Percentiles rank a stretch among this genome's conserved stretches.
Evolutionary conservation across 2,329 filamentous ascomycete species (phyloP).

Genomic region (Byssothecium circinans): DNA sequence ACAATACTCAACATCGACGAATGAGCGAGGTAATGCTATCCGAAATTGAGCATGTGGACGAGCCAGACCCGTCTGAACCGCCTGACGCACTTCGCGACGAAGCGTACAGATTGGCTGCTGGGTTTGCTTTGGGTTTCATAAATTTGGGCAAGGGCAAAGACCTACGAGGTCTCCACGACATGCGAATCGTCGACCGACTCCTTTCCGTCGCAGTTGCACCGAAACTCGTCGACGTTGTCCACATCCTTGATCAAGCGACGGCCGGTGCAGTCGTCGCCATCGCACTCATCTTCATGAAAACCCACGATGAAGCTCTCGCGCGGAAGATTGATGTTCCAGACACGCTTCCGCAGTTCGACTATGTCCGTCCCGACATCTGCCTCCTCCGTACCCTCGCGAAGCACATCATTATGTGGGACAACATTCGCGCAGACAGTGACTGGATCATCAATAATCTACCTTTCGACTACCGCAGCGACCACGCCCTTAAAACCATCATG

Average conservation of each 20-base stretch:
- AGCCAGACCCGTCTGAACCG: slow-evolving; percentile 67
- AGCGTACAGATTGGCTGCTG: slow-evolving; percentile 92
- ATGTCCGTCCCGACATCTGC: slow-evolving; percentile 90
- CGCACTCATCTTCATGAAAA: slow-evolving; percentile 95
- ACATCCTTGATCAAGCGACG: slow-evolving; percentile 88
- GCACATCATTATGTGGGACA: slow-evolving; percentile 90
- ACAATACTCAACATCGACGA: slow-evolving; percentile 89
- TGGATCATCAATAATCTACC: slow-evolving; percentile 82
- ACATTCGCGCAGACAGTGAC: slow-evolving; percentile 69
- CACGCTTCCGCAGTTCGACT: slow-evolving; percentile 88
- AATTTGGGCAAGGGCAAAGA: slow-evolving; percentile 91
- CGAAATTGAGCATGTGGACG: slow-evolving; percentile 86
- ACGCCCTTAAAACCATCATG: slow-evolving; percentile 61
- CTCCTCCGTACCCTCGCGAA: slow-evolving; percentile 85
- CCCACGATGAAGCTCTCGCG: slow-evolving; percentile 82
- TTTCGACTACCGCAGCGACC: slow-evolving; percentile 63
- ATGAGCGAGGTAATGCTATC: slow-evolving; percentile 99
- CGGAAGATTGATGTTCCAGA: slow-evolving; percentile 92
- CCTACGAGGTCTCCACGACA: slow-evolving; percentile 85
- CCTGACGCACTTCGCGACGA: slow-evolving; percentile 86
- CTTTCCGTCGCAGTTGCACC: slow-evolving; percentile 82
- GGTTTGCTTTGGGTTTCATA: slow-evolving; percentile 90
- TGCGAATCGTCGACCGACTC: slow-evolving; percentile 87
- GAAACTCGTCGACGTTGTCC: slow-evolving; percentile 88
- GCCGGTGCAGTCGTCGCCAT: slow-evolving; percentile 91